A percentile compares a stretch with the other conserved stretches of the same genome.
Conservation (phyloP, 371 early-diverging fungal species). For the Syncephalis plumigaleata region DNA sequence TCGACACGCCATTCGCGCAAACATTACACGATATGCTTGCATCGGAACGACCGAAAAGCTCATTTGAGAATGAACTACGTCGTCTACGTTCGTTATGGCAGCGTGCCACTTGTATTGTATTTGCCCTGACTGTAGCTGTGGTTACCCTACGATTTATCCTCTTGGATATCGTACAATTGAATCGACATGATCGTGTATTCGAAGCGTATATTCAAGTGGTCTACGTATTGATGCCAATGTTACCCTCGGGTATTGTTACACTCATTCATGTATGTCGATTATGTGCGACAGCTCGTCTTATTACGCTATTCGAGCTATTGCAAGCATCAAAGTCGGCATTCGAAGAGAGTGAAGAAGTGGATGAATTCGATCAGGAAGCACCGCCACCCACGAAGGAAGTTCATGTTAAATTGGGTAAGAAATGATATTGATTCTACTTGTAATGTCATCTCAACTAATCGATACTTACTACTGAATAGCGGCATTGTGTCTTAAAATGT, state of each 20-base stretch:
- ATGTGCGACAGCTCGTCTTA: slow-evolving; percentile 74
- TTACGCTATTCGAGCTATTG: slow-evolving; percentile 79
- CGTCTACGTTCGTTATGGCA: not conserved
- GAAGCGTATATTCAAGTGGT: slow-evolving; percentile 39
- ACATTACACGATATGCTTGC: not conserved
- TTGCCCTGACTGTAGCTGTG: not conserved
- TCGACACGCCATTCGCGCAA: not conserved
- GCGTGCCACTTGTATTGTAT: not conserved
- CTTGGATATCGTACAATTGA: not conserved
- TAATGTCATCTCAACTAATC: not conserved
- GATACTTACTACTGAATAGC: slow-evolving; percentile 15
- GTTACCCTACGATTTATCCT: not conserved
- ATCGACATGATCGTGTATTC: not conserved
- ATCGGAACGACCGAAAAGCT: not conserved
- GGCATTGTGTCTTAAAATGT: slow-evolving; percentile 39
- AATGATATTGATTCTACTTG: slow-evolving; percentile 5
- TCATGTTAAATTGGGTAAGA: slow-evolving; percentile 39
- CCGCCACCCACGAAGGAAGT: slow-evolving; percentile 94
- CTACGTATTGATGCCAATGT: slow-evolving; percentile 51
- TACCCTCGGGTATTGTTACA: slow-evolving; percentile 50
- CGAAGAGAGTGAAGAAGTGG: slow-evolving; percentile 87
- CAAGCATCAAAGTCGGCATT: slow-evolving; percentile 86
- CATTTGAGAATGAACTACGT: not conserved
- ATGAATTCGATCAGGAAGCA: slow-evolving; percentile 94
- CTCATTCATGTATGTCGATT: slow-evolving; percentile 54